Conservation (phyloP, 768 basidiomycete genomes). For the Scleroderma citrinum region DNA sequence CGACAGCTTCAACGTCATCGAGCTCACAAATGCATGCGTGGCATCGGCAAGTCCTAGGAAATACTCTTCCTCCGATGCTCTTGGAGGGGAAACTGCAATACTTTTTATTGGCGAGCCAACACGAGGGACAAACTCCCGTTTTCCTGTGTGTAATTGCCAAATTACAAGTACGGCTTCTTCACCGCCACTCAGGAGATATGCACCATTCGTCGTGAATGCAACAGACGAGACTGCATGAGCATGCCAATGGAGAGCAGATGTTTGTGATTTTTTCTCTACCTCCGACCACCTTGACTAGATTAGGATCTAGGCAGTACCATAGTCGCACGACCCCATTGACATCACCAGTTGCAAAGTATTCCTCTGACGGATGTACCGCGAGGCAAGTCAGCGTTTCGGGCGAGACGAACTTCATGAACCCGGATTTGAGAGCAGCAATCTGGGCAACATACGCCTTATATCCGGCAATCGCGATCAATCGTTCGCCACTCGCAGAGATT, state of each 20-base stretch:
- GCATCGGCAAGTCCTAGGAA: conserved; percentile 80
- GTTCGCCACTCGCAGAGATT: conserved; percentile 70
- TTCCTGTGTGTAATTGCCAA: conserved; percentile 89
- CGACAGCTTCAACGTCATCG: conserved; percentile 65
- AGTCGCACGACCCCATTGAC: conserved; percentile 75
- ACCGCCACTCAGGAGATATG: conserved; percentile 89
- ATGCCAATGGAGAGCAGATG: conserved; percentile 92
- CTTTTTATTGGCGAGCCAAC: conserved; percentile 81
- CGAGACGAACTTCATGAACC: conserved; percentile 80
- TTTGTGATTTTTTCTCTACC: conserved; percentile 79
- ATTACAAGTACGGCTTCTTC: conserved; percentile 96
- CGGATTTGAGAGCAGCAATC: conserved; percentile 48
- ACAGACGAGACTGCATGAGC: conserved; percentile 88
- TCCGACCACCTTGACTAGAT: conserved; percentile 44
- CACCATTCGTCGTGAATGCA: conserved; percentile 84
- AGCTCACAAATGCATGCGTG: conserved; percentile 67
- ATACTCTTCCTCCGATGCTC: conserved; percentile 72
- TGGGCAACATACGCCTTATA: conserved; percentile 74
- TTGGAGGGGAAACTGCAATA: conserved; percentile 52
- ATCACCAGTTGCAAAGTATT: conserved; percentile 96
- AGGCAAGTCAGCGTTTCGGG: conserved; percentile 78
- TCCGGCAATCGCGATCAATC: conserved; percentile 70
- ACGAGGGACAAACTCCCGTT: conserved; percentile 88
- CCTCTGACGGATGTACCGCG: conserved; percentile 82
- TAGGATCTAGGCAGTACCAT: conserved; percentile 87